Conservation (phyloP, 2,329 filamentous ascomycete species). For the Penicillium italicum region DNA sequence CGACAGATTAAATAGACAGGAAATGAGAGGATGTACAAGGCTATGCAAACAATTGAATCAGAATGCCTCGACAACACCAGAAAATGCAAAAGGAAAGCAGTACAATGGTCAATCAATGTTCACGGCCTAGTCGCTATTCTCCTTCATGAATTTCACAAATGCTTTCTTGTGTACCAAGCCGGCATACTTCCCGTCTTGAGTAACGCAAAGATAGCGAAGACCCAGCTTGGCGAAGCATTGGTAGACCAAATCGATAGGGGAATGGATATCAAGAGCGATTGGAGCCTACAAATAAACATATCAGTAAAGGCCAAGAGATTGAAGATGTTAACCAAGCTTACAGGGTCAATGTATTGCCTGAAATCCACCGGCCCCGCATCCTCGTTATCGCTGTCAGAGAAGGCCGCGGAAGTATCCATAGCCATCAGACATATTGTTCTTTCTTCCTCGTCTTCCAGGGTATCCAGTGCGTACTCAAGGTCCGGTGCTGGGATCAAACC, state of each 20-base stretch:
- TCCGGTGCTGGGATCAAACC: conserved; percentile 92
- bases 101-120: neutral
- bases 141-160: conserved; percentile 91
- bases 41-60: conserved; percentile 13
- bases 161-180: conserved; percentile 97
- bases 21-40: conserved; percentile 15
- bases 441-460: conserved; percentile 66
- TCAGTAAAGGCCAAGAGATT: neutral
- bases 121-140: conserved; percentile 59
- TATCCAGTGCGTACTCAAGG: conserved; percentile 87
- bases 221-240: conserved; percentile 96
- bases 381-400: conserved; percentile 60
- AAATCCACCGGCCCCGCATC: conserved; percentile 72
- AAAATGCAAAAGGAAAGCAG: conserved; percentile 7
- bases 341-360: conserved; percentile 84
- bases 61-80: neutral
- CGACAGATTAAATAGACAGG: neutral
- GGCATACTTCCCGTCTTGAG: conserved; percentile 77
- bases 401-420: conserved; percentile 52
- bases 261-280: conserved; percentile 79
- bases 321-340: conserved; percentile 40
- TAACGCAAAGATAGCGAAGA: conserved; percentile 84
- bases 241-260: conserved; percentile 91
- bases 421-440: conserved; percentile 76
- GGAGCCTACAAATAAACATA: conserved; percentile 57